Conservation (phyloP, 352 stramenopile species). For the Pythium aquatile region DNA sequence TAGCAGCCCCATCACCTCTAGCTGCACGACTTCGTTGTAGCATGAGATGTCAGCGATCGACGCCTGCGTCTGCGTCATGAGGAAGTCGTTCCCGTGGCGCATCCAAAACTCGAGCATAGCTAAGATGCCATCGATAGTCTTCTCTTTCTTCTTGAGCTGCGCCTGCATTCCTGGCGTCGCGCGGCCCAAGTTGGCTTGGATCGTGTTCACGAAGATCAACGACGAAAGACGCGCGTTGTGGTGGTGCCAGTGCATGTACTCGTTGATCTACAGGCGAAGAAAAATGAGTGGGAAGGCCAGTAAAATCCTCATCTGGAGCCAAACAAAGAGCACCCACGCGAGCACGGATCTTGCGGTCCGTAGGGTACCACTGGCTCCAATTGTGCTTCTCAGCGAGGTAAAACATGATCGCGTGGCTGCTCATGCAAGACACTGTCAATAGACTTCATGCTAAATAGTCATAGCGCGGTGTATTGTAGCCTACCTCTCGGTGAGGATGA, state of each 20-base stretch:
- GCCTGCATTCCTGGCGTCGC: slow-evolving; percentile 43
- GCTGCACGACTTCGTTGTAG: slow-evolving; percentile 79
- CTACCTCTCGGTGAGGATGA: slow-evolving; percentile 64
- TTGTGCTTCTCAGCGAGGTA: slow-evolving; percentile 70
- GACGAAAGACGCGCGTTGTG: slow-evolving; percentile 59
- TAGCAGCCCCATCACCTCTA: slow-evolving; percentile 65
- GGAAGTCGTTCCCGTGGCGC: slow-evolving; percentile 51
- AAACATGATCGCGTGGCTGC: slow-evolving; percentile 72
- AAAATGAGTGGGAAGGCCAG: no score
- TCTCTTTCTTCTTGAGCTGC: slow-evolving; percentile 45
- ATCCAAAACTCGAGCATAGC: slow-evolving; percentile 72
- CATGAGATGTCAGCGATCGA: slow-evolving; percentile 68
- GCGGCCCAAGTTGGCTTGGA: slow-evolving; percentile 61
- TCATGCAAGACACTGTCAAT: background rate
- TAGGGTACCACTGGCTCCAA: slow-evolving; percentile 60
- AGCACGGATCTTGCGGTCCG: slow-evolving; percentile 58
- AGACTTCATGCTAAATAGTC: background rate
- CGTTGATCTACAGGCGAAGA: slow-evolving; percentile 46
- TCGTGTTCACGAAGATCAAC: slow-evolving; percentile 60
- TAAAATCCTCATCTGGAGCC: no score
- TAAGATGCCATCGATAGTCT: slow-evolving; percentile 54
- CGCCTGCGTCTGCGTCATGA: slow-evolving; percentile 56
- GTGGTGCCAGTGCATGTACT: slow-evolving; percentile 84
- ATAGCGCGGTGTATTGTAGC: background rate
- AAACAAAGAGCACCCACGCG: slow-evolving; percentile 25